Evolutionary conservation across 768 basidiomycete species (phyloP).

Genomic region (Lentinus brumalis): DNA sequence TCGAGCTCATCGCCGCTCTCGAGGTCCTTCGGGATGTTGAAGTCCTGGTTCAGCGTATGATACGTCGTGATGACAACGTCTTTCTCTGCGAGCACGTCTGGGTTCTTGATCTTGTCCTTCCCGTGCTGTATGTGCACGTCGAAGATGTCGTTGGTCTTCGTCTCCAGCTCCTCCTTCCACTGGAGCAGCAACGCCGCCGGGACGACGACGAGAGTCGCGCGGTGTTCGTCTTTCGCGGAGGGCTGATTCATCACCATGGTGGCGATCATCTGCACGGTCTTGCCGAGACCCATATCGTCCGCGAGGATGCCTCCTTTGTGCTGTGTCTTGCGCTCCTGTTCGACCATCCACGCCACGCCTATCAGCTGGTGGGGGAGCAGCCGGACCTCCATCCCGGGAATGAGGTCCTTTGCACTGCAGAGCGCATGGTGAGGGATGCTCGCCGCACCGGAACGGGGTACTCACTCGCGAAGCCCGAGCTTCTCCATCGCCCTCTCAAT

Average conservation of each 20-base stretch:
- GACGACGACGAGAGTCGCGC: constrained; percentile 73
- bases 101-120: constrained; percentile 61
- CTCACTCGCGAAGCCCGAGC: constrained; percentile 53
- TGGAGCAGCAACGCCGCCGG: constrained; percentile 76
- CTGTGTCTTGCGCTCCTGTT: constrained; percentile 50
- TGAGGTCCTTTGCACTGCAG: constrained; percentile 49
- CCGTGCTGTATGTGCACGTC: constrained; percentile 73
- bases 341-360: constrained; percentile 80
- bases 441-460: not conserved
- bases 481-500: constrained; percentile 54
- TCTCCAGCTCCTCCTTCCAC: constrained; percentile 75
- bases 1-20: constrained; percentile 48
- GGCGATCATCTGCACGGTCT: constrained; percentile 82
- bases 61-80: constrained; percentile 81
- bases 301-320: constrained; percentile 69
- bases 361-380: constrained; percentile 76
- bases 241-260: constrained; percentile 72
- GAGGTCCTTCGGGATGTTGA: constrained; percentile 51
- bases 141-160: constrained; percentile 65
- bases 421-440: not conserved
- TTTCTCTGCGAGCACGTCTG: constrained; percentile 49
- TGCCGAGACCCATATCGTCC: constrained; percentile 75
- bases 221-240: constrained; percentile 42
- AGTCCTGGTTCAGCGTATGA: constrained; percentile 67
- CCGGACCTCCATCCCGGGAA: constrained; percentile 71